Conservation (phyloP, 2,329 filamentous ascomycete genomes). For the Periconia digitata region DNA sequence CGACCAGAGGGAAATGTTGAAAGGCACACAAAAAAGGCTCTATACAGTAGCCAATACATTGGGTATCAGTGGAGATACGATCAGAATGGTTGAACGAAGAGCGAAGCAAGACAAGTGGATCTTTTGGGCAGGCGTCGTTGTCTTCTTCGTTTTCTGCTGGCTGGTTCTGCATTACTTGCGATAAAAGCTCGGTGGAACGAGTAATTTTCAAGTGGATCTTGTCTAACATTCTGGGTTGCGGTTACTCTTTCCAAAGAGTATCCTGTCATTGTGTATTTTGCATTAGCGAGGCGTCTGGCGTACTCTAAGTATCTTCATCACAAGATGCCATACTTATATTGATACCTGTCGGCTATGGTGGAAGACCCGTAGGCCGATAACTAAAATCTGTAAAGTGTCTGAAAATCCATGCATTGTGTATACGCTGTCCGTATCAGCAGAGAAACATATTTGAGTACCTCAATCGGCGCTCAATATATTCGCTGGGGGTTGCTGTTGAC, state of each 20-base stretch:
- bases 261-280: not conserved
- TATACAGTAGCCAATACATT: constrained; percentile 94
- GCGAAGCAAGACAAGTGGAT: constrained; percentile 98
- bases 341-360: too few relatives aligned
- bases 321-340: not conserved
- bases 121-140: constrained; percentile 80
- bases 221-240: not conserved
- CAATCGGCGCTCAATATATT: too few relatives aligned
- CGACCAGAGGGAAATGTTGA: constrained; percentile 90
- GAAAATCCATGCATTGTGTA: too few relatives aligned
- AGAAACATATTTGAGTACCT: too few relatives aligned
- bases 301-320: not conserved
- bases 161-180: constrained; percentile 82
- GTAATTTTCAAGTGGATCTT: constrained; percentile 15
- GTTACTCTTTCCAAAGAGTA: too few relatives aligned
- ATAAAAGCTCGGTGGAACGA: constrained; percentile 4
- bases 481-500: too few relatives aligned
- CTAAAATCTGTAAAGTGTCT: not conserved
- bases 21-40: constrained; percentile 86
- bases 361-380: too few relatives aligned
- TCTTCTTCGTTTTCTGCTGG: constrained; percentile 93
- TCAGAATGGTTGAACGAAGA: constrained; percentile 90
- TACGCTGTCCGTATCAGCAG: too few relatives aligned
- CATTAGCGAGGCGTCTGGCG: constrained; percentile 23
- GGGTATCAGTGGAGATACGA: constrained; percentile 92